phyloP scores from a whole-genome alignment of 2,329 filamentous ascomycete species.

The Alternaria tenuissima region DNA sequence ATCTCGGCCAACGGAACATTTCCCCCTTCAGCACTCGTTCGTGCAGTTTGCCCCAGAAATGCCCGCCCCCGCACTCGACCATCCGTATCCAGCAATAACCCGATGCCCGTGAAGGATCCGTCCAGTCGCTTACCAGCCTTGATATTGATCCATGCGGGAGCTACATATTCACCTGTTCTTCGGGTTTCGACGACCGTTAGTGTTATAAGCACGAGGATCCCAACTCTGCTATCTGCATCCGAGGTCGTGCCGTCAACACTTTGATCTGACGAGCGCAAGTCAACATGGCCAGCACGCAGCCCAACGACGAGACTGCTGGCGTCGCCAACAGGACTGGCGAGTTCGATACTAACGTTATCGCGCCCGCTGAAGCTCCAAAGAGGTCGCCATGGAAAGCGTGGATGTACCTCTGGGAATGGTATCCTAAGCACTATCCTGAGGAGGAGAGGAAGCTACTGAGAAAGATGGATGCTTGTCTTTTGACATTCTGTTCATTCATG shows the following conservation, averaged over 20 bases:
- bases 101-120: conserved; percentile 34
- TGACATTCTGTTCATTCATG: conserved; percentile 51
- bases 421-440: conserved; percentile 46
- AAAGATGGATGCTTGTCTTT: conserved; percentile 48
- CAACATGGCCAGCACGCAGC: conserved; percentile 31
- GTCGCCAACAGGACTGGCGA: conserved; percentile 31
- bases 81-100: conserved; percentile 30
- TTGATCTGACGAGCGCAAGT: background rate
- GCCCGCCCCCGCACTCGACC: conserved; percentile 34
- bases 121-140: conserved; percentile 20
- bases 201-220: conserved; percentile 10
- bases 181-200: conserved; percentile 13
- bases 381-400: conserved; percentile 50
- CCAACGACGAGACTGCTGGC: conserved; percentile 30
- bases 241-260: conserved; percentile 9
- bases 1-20: conserved; percentile 18
- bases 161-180: conserved; percentile 36
- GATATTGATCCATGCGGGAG: conserved; percentile 20
- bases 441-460: conserved; percentile 46
- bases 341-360: conserved; percentile 40
- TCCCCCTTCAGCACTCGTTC: conserved; percentile 13
- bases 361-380: conserved; percentile 45
- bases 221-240: conserved; percentile 9
- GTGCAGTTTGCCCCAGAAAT: conserved; percentile 24
- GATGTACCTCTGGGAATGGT: conserved; percentile 52